These are phyloP conservation scores for Daldinia sp. DNA, from an alignment of 2,329 filamentous ascomycete species.

Conservation along the genomic window DNA sequence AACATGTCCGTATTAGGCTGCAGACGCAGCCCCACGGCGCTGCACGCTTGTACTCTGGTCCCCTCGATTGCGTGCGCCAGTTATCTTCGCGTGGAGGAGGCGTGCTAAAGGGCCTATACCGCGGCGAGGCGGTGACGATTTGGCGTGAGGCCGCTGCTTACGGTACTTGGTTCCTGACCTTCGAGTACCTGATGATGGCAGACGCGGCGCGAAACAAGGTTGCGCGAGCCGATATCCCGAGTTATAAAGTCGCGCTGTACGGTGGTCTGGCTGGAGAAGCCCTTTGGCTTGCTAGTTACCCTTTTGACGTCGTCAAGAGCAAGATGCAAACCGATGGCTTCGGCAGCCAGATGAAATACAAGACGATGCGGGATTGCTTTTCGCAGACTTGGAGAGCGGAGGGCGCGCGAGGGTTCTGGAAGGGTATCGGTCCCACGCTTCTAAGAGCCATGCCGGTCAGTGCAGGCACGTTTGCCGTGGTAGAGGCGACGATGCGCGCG, in stretches of 20 bases:
- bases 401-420: slow-evolving; percentile 89
- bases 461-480: slow-evolving; percentile 94
- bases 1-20: slow-evolving; percentile 94
- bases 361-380: slow-evolving; percentile 89
- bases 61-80: slow-evolving; percentile 89
- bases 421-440: slow-evolving; percentile 88
- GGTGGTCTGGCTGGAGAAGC: slow-evolving; percentile 93
- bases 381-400: slow-evolving; percentile 79
- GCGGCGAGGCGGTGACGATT: slow-evolving; percentile 85
- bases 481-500: slow-evolving; percentile 71
- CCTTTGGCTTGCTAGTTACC: slow-evolving; percentile 92
- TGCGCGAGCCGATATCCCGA: slow-evolving; percentile 78
- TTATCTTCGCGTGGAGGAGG: slow-evolving; percentile 66
- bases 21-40: slow-evolving; percentile 95
- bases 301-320: slow-evolving; percentile 97
- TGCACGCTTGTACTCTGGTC: slow-evolving; percentile 79
- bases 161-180: slow-evolving; percentile 92
- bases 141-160: slow-evolving; percentile 93
- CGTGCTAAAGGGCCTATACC: slow-evolving; percentile 78
- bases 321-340: slow-evolving; percentile 99
- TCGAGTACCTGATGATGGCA: slow-evolving; percentile 95
- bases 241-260: slow-evolving; percentile 88
- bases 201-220: slow-evolving; percentile 82
- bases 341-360: slow-evolving; percentile 74
- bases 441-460: slow-evolving; percentile 96